Conservation (phyloP, 306 rosid species). For the Glycine tomentella region DNA sequence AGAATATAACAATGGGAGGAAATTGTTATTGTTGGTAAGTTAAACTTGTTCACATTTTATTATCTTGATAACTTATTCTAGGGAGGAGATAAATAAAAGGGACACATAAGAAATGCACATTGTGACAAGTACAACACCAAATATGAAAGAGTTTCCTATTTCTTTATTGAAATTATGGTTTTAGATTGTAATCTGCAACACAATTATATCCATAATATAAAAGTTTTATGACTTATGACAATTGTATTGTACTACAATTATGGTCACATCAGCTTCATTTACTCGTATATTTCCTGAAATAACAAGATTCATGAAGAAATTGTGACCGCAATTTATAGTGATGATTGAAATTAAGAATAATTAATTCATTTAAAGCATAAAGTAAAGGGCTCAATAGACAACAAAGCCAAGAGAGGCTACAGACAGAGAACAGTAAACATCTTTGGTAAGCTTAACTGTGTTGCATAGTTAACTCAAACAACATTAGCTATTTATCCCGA, state of each 20-base stretch:
- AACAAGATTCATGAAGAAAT: too few species aligned
- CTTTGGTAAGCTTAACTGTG: slow-evolving; percentile 2
- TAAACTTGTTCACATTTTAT: not conserved
- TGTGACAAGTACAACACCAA: not conserved
- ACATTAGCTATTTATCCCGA: slow-evolving; percentile 22
- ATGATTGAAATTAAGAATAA: not conserved
- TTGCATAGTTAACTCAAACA: slow-evolving; percentile 13
- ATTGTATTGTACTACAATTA: too few species aligned
- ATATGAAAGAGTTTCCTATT: too few species aligned
- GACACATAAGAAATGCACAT: not conserved
- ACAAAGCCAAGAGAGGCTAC: slow-evolving; percentile 11
- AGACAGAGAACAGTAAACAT: slow-evolving; percentile 19
- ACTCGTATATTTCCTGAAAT: too few species aligned
- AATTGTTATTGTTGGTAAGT: not conserved
- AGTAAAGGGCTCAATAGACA: not conserved
- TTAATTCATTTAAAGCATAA: slow-evolving; percentile 6
- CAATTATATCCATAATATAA: too few species aligned
- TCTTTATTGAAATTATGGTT: too few species aligned
- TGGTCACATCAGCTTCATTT: too few species aligned
- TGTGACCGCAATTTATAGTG: too few species aligned
- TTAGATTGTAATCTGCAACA: too few species aligned
- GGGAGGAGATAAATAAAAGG: not conserved
- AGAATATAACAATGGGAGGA: not conserved
- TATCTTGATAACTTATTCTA: too few species aligned
- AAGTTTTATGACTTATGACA: too few species aligned